phyloP scores from a whole-genome alignment of 169 alveolate species.

The Plasmodium inui region DNA sequence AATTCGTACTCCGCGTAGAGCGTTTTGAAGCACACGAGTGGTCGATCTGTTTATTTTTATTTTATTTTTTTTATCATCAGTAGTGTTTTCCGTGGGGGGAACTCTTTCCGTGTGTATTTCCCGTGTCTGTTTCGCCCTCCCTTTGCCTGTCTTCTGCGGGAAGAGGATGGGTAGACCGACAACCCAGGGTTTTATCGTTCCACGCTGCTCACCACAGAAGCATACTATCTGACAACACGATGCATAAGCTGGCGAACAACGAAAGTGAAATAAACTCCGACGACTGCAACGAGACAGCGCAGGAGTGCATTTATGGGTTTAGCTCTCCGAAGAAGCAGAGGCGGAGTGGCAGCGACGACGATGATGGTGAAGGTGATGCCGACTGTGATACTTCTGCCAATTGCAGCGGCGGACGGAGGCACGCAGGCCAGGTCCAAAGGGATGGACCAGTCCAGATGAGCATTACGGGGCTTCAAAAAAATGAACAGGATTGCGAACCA shows the following conservation, averaged over 20 bases:
- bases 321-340: conserved; percentile 47
- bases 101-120: background rate
- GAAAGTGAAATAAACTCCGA: conserved; percentile 71
- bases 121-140: background rate
- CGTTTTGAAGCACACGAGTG: background rate
- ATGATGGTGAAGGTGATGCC: background rate
- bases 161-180: background rate
- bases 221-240: background rate
- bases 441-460: background rate
- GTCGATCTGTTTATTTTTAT: background rate
- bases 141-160: background rate
- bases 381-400: background rate
- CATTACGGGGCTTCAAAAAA: conserved; percentile 12
- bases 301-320: conserved; percentile 58
- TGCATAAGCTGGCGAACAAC: conserved; percentile 44
- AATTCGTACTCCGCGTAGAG: no score
- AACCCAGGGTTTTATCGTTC: background rate
- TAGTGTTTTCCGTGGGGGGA: background rate
- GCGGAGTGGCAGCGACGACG: background rate
- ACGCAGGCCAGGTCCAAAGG: background rate
- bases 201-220: background rate
- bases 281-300: conserved; percentile 72
- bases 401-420: background rate
- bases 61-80: background rate
- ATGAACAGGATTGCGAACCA: conserved; percentile 8